Evolutionary conservation across 805 yeast species (phyloP).

Genomic region (Priceomyces fermenticarens): DNA sequence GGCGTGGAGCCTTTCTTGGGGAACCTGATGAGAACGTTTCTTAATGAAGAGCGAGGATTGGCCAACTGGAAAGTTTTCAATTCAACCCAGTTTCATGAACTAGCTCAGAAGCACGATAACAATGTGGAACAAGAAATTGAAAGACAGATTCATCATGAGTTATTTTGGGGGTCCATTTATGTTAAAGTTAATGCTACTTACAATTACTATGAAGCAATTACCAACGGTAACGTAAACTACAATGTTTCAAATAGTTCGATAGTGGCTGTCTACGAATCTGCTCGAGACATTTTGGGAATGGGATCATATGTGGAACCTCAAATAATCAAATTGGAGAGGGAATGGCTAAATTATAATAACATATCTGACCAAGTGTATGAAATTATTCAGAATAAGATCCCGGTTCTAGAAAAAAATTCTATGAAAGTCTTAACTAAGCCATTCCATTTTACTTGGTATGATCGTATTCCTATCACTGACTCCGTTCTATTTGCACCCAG

Average conservation of each 20-base stretch:
- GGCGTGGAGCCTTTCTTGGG: slow-evolving; percentile 47
- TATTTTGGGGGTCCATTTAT: slow-evolving; percentile 63
- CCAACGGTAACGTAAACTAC: slow-evolving; percentile 25
- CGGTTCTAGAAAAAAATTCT: slow-evolving; percentile 10
- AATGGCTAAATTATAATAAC: slow-evolving; percentile 25
- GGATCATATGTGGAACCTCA: slow-evolving; percentile 39
- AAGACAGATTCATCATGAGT: slow-evolving; percentile 48
- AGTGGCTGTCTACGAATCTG: slow-evolving; percentile 54
- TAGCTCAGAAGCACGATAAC: slow-evolving; percentile 23
- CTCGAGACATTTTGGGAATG: slow-evolving; percentile 57
- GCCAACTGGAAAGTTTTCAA: slow-evolving; percentile 39
- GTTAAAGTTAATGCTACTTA: slow-evolving; percentile 48
- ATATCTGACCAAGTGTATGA: slow-evolving; percentile 18
- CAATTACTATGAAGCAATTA: slow-evolving; percentile 37
- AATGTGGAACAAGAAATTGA: slow-evolving; percentile 36
- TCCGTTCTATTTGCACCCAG: slow-evolving; percentile 60
- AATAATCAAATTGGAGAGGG: slow-evolving; percentile 31
- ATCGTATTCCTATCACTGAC: slow-evolving; percentile 49
- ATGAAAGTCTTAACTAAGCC: slow-evolving; percentile 25
- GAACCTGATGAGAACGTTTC: slow-evolving; percentile 33
- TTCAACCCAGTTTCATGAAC: slow-evolving; percentile 20
- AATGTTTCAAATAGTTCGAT: slow-evolving; percentile 29
- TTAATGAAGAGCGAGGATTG: slow-evolving; percentile 16
- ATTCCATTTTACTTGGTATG: slow-evolving; percentile 35
- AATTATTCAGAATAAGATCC: slow-evolving; percentile 11